Conservation (phyloP, 2,329 filamentous ascomycete genomes). For the Ceratocystis ficicola region DNA sequence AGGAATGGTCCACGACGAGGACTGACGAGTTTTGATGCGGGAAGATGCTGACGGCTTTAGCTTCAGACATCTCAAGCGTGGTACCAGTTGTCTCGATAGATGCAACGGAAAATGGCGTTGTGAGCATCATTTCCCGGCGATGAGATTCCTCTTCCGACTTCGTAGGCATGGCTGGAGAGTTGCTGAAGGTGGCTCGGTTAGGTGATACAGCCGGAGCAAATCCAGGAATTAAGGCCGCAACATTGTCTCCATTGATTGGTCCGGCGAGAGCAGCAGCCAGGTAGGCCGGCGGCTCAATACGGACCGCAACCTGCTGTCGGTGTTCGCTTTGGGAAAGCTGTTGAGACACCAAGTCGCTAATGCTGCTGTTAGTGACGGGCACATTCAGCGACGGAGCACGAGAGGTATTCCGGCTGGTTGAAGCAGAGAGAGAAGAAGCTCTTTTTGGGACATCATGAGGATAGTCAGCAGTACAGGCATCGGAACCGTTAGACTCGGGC, state of each 20-base stretch:
- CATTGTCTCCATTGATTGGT: background rate
- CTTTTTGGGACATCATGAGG: slow-evolving; percentile 46
- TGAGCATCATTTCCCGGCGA: slow-evolving; percentile 20
- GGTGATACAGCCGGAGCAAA: slow-evolving; percentile 15
- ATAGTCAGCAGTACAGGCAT: slow-evolving; percentile 48
- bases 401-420: slow-evolving; percentile 47
- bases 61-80: slow-evolving; percentile 51
- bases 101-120: slow-evolving; percentile 46
- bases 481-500: slow-evolving; percentile 40
- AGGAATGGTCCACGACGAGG: slow-evolving; percentile 44
- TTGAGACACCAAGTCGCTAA: slow-evolving; percentile 27
- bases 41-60: slow-evolving; percentile 49
- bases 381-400: slow-evolving; percentile 45
- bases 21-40: slow-evolving; percentile 54
- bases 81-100: slow-evolving; percentile 52
- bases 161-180: background rate
- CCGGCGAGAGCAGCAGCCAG: slow-evolving; percentile 24
- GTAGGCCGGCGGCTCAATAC: slow-evolving; percentile 27
- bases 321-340: slow-evolving; percentile 9
- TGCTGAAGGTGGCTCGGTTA: background rate
- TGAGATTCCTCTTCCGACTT: slow-evolving; percentile 16
- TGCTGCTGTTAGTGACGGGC: slow-evolving; percentile 37
- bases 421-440: slow-evolving; percentile 50
- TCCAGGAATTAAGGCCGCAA: slow-evolving; percentile 14
- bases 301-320: slow-evolving; percentile 18